A percentile compares a stretch with the other conserved stretches of the same genome.
Evolutionary conservation across 495 filamentous ascomycete species (phyloP).

Genomic region (Pseudotulostoma volvatum): DNA sequence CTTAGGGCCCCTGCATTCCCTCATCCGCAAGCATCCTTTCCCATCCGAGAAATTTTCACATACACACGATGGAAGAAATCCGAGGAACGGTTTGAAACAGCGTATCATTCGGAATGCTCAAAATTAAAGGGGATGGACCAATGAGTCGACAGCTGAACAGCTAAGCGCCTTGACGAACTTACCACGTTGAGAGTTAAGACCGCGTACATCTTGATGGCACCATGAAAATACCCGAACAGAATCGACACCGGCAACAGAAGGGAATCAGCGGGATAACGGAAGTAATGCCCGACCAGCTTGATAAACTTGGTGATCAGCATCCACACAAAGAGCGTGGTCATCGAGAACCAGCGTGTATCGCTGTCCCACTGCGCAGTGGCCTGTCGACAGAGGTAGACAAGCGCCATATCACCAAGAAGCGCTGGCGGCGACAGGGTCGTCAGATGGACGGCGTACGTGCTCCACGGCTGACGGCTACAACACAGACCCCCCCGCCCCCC

Average conservation of each 20-base stretch:
- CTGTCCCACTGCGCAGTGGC: conserved; percentile 30
- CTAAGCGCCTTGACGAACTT: too few species aligned
- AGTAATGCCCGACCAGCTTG: conserved; percentile 59
- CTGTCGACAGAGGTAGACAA: conserved; percentile 37
- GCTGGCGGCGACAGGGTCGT: conserved; percentile 59
- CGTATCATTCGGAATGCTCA: too few species aligned
- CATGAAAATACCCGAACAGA: conserved; percentile 63
- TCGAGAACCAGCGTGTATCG: conserved; percentile 24
- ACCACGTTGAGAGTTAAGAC: conserved; percentile 54
- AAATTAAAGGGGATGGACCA: too few species aligned
- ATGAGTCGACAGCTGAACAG: too few species aligned
- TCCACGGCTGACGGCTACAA: conserved; percentile 53
- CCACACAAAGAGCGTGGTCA: conserved; percentile 37
- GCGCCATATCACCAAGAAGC: conserved; percentile 43
- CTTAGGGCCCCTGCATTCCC: too few species aligned
- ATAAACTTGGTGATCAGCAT: conserved; percentile 62
- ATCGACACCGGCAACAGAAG: conserved; percentile 55
- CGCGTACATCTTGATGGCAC: conserved; percentile 61
- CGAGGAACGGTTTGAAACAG: too few species aligned
- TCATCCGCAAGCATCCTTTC: too few species aligned
- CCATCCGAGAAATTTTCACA: too few species aligned
- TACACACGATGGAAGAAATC: too few species aligned
- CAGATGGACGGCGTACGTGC: conserved; percentile 57
- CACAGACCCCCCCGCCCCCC: background rate
- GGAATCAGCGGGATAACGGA: conserved; percentile 52